Conservation (phyloP, 108 stramenopile species). For the Licmophora abbreviata region DNA sequence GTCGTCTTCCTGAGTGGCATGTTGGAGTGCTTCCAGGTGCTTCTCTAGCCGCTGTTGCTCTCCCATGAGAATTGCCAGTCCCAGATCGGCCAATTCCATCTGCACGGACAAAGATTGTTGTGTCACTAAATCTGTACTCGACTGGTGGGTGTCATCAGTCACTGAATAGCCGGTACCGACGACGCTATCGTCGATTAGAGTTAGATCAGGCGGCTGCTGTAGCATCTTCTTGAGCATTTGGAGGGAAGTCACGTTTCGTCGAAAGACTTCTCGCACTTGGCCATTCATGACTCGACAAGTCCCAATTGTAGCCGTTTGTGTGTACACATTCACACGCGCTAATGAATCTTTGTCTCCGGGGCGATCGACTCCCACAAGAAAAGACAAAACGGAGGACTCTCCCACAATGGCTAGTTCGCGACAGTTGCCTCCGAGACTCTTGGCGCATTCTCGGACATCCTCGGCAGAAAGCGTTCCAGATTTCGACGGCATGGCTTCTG, state of each 20-base stretch:
- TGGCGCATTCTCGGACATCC: too few relatives aligned
- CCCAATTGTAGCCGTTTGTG: conserved; percentile 53
- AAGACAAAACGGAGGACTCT: conserved; percentile 1
- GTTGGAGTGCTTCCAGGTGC: conserved; percentile 21
- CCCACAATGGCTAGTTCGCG: conserved; percentile 3
- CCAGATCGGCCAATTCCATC: conserved; percentile 61
- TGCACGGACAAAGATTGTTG: conserved; percentile 22
- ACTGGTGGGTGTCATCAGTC: background rate
- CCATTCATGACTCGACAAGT: conserved; percentile 40
- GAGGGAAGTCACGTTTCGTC: conserved; percentile 30
- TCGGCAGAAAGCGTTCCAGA: too few relatives aligned
- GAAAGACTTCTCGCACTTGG: conserved; percentile 35
- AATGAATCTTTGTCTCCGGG: conserved; percentile 6
- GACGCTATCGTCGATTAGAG: conserved; percentile 18
- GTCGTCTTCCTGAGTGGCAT: conserved; percentile 4
- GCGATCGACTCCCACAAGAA: background rate
- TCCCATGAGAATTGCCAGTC: conserved; percentile 57
- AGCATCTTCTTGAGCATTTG: conserved; percentile 30
- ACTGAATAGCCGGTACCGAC: background rate
- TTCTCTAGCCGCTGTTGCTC: conserved; percentile 50
- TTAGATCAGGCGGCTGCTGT: conserved; percentile 23
- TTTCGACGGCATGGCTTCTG: too few relatives aligned
- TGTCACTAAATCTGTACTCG: background rate
- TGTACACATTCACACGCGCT: conserved; percentile 60
- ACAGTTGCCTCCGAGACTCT: background rate